phyloP scores from a whole-genome alignment of 1,284 basidiomycete genomes.

The Ustilago vetiveriae region DNA sequence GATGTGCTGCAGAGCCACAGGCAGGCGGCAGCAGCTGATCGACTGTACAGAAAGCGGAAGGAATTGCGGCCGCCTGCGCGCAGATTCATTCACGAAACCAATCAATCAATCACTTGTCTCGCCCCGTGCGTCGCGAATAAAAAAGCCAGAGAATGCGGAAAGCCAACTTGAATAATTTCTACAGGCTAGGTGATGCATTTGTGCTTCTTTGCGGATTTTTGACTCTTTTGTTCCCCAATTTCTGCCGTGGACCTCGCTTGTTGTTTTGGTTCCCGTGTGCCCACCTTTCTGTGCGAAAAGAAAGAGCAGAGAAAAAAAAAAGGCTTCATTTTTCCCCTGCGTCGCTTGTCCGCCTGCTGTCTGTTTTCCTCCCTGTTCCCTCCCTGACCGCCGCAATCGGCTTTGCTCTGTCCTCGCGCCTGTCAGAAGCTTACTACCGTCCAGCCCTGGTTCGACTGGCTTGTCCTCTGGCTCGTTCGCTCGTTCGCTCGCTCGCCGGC shows the following conservation, averaged over 20 bases:
- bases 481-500: no score
- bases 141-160: neutral
- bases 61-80: neutral
- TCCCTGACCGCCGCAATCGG: conserved; percentile 10
- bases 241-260: conserved; percentile 6
- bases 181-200: neutral
- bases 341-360: neutral
- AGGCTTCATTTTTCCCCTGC: no score
- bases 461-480: no score
- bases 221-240: neutral
- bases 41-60: neutral
- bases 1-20: no score
- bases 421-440: no score
- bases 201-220: neutral
- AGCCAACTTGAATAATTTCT: neutral
- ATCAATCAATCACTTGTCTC: neutral
- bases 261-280: conserved; percentile 8
- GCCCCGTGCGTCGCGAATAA: conserved; percentile 1
- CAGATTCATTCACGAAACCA: neutral
- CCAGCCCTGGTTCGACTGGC: no score
- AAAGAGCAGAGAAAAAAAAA: no score
- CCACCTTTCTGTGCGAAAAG: no score
- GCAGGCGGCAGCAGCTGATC: neutral
- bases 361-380: neutral
- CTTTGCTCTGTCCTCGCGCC: neutral